These are phyloP conservation scores for Calonectria montana DNA, from an alignment of 2,329 filamentous ascomycete species.

Conservation along the genomic window DNA sequence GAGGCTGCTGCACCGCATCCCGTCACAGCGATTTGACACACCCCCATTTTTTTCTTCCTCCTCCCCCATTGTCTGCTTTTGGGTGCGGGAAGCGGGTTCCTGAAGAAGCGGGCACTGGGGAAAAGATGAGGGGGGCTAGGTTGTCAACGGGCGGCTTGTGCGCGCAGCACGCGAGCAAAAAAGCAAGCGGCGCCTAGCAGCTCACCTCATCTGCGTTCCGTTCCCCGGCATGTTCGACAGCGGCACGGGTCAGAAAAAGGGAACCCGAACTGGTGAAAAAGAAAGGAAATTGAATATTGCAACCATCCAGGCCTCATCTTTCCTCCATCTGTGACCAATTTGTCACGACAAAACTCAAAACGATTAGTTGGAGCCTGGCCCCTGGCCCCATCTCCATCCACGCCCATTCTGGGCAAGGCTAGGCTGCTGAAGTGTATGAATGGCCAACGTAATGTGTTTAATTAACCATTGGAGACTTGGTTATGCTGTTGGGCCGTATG, in stretches of 20 bases:
- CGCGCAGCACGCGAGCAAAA: constrained; percentile 7
- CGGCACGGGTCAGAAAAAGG: constrained; percentile 7
- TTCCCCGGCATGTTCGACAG: not conserved
- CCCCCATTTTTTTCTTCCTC: not conserved
- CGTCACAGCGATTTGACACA: constrained; percentile 9
- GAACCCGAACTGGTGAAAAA: constrained; percentile 14
- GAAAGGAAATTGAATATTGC: constrained; percentile 20
- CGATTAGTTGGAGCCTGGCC: constrained; percentile 3
- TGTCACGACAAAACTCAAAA: constrained; percentile 25
- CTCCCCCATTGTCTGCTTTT: not conserved
- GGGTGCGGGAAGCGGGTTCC: constrained; percentile 3
- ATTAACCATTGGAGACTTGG: constrained; percentile 11
- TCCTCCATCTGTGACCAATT: constrained; percentile 5
- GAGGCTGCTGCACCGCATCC: not conserved
- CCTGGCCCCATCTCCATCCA: constrained; percentile 16
- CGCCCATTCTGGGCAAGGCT: not conserved
- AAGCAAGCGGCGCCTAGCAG: not conserved
- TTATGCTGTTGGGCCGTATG: not conserved
- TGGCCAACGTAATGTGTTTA: constrained; percentile 11
- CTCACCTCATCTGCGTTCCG: not conserved
- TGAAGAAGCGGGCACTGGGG: not conserved
- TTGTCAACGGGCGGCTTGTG: not conserved
- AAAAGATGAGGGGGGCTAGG: not conserved
- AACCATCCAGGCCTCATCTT: constrained; percentile 10
- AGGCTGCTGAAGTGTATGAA: constrained; percentile 10